Evolutionary conservation across 2,329 filamentous ascomycete genomes (phyloP), one percentile per base, ranked within the genome.

Genomic region (Aureobasidium sp.): DNA sequence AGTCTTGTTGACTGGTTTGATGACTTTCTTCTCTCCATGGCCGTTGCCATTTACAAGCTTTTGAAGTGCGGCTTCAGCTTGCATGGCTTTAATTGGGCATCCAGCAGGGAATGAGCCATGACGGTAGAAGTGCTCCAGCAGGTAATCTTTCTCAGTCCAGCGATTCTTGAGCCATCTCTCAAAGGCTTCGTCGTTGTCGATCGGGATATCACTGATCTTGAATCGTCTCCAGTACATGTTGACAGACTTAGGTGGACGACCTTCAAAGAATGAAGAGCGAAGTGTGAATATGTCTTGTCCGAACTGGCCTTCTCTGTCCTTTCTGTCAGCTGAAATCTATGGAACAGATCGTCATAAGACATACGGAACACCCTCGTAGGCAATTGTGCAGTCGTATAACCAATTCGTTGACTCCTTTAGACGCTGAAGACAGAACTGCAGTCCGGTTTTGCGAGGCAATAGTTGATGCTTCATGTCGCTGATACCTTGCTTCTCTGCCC

Each of bases 161-260:
- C 91, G 83, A 41, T 87, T 82, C 39, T 86, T 82, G 32, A 97
- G 78, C 92, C 92, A 97, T 11, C 78, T 67, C 58, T 92, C 88
- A 69, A 97, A 97, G 32, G 80, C 77, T 37, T 87, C 80, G 9
- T 81, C 79, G 66, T 87, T 82, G 48, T 89, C 81, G 4, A 95
- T 80, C 0, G 92, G 92, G 39, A 97, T 95, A 44, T 91, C 86
- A n/a, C 81, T 81, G 14, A 95, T 70, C 32, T 82, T 81, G 74
- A 94, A 96, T 34, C 91, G 86, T 62, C 93, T 85, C 91, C 91
- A 97, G 76, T 96, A 86, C 77, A 97, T 90, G 75, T 96, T 96
- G 68, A 96, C 90, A 2, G 90, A 95, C 72, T 90, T 94, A 6
- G 92, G 92, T 0, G 90, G 86, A 0, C 89, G 86, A 37, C 92